Evolutionary conservation across 2,329 filamentous ascomycete species (phyloP).

Genomic region (Claviceps sp.): DNA sequence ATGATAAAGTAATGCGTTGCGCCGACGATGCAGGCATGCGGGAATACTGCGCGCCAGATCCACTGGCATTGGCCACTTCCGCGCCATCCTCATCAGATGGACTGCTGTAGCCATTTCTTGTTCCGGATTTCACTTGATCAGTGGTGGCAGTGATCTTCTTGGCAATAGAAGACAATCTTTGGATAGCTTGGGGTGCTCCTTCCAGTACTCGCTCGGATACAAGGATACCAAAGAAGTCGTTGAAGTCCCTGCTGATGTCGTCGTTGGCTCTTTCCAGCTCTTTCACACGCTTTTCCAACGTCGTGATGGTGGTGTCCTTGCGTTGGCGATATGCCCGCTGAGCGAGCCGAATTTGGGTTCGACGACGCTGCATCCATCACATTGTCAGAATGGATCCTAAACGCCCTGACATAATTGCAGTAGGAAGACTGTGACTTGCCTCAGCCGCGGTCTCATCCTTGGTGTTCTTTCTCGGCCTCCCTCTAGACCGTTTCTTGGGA

Average conservation of each 20-base stretch:
- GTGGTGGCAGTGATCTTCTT: slow-evolving; percentile 43
- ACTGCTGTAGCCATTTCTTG: slow-evolving; percentile 13
- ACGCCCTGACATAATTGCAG: not conserved
- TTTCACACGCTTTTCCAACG: slow-evolving; percentile 56
- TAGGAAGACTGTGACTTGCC: slow-evolving; percentile 37
- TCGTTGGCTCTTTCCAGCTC: slow-evolving; percentile 56
- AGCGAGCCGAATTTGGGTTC: slow-evolving; percentile 77
- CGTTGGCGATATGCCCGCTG: slow-evolving; percentile 75
- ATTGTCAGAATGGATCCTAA: not conserved
- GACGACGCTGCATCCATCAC: slow-evolving; percentile 44
- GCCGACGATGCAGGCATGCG: not conserved
- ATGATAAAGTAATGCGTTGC: not conserved
- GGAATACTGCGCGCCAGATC: not conserved
- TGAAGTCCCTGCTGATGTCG: slow-evolving; percentile 61
- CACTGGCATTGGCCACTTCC: not conserved
- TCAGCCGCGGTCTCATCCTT: slow-evolving; percentile 66
- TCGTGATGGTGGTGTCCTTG: slow-evolving; percentile 69
- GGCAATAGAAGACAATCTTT: slow-evolving; percentile 41
- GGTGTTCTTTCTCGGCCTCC: slow-evolving; percentile 62
- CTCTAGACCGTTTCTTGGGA: slow-evolving; percentile 49
- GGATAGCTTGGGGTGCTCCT: slow-evolving; percentile 40
- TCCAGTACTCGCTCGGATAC: slow-evolving; percentile 44
- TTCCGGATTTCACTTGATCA: slow-evolving; percentile 25
- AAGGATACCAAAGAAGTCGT: slow-evolving; percentile 50
- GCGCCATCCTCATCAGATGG: slow-evolving; percentile 1